phyloP scores from a whole-genome alignment of 1,284 basidiomycete species.

The Cutaneotrichosporon dermatis region DNA sequence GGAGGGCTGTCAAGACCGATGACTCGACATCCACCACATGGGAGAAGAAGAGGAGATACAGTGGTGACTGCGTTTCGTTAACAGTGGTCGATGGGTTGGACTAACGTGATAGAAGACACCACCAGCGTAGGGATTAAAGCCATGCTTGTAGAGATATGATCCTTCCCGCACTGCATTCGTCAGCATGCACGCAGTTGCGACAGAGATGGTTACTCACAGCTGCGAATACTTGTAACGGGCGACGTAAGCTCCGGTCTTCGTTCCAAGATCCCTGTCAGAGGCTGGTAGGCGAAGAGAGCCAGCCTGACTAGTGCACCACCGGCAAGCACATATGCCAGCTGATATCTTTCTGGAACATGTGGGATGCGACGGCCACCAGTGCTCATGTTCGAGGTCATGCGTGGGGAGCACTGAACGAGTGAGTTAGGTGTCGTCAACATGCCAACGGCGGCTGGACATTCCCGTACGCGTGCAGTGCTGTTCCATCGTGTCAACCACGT shows the following conservation, averaged over 20 bases:
- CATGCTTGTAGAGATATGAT: conserved; percentile 66
- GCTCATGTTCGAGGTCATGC: background rate
- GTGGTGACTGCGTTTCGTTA: conserved; percentile 60
- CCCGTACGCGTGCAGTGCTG: too few species aligned
- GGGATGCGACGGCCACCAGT: background rate
- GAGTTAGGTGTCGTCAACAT: too few species aligned
- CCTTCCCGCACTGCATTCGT: conserved; percentile 71
- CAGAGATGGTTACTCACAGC: conserved; percentile 27
- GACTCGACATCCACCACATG: conserved; percentile 57
- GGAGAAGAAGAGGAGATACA: conserved; percentile 72
- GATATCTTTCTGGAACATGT: background rate
- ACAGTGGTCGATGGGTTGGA: background rate
- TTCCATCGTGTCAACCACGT: too few species aligned
- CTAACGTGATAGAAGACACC: conserved; percentile 77
- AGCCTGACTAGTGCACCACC: conserved; percentile 28
- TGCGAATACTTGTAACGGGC: conserved; percentile 67
- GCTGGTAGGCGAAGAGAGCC: conserved; percentile 20
- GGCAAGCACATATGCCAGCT: background rate
- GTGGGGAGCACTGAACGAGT: too few species aligned
- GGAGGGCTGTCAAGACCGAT: conserved; percentile 52
- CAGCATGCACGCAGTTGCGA: too few species aligned
- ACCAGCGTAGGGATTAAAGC: conserved; percentile 76
- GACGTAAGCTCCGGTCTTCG: conserved; percentile 68
- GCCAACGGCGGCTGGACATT: too few species aligned
- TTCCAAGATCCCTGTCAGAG: conserved; percentile 39